Percentiles rank a stretch among this genome's conserved stretches.
phyloP scores from a whole-genome alignment of 495 filamentous ascomycete species.

The Aspergillus ostianus region DNA sequence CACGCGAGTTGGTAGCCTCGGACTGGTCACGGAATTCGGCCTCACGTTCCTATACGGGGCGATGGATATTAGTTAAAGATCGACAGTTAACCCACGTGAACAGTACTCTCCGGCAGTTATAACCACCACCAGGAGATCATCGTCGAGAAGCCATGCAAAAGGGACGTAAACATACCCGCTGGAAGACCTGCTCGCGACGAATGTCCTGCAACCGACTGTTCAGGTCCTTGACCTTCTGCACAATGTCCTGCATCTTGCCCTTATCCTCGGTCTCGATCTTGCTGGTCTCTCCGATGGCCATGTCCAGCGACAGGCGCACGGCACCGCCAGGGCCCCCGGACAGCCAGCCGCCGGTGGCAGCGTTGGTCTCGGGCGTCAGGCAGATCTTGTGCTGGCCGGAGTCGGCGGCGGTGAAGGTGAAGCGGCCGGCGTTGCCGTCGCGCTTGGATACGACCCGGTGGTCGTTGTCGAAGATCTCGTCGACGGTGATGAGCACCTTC shows the following conservation, averaged over 20 bases:
- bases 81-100: background rate
- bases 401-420: slow-evolving; percentile 95
- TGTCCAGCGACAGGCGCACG: slow-evolving; percentile 80
- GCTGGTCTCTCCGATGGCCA: slow-evolving; percentile 94
- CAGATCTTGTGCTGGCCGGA: slow-evolving; percentile 92
- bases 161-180: slow-evolving; percentile 66
- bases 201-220: slow-evolving; percentile 89
- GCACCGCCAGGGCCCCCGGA: slow-evolving; percentile 64
- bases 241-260: slow-evolving; percentile 88
- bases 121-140: background rate
- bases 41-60: slow-evolving; percentile 74
- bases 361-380: slow-evolving; percentile 74
- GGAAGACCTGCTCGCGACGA: slow-evolving; percentile 90
- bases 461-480: slow-evolving; percentile 97
- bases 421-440: slow-evolving; percentile 72
- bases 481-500: slow-evolving; percentile 85
- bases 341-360: slow-evolving; percentile 65
- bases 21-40: slow-evolving; percentile 98
- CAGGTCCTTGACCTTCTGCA: slow-evolving; percentile 83
- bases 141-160: background rate
- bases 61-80: background rate
- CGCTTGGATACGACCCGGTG: slow-evolving; percentile 90
- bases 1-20: slow-evolving; percentile 86
- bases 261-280: slow-evolving; percentile 93
- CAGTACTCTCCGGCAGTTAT: background rate